These are phyloP conservation scores for Penicillium goetzii DNA, from an alignment of 495 filamentous ascomycete genomes.

Conservation along the genomic window DNA sequence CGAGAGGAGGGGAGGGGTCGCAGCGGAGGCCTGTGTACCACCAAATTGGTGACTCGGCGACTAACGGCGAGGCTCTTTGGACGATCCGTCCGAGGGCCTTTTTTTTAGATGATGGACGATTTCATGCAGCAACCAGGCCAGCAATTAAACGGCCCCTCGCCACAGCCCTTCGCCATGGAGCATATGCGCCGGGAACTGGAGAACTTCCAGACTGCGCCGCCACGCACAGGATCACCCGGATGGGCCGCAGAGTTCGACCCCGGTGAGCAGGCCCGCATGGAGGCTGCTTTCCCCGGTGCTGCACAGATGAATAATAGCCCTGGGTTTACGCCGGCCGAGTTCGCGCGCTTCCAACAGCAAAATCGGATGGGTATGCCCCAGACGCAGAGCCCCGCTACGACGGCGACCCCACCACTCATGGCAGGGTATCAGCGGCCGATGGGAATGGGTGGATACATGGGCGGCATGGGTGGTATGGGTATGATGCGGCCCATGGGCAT, in stretches of 20 bases:
- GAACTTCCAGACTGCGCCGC: conserved; percentile 59
- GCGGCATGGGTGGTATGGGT: conserved; percentile 59
- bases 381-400: conserved; percentile 57
- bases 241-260: conserved; percentile 74
- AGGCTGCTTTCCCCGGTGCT: conserved; percentile 70
- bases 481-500: conserved; percentile 55
- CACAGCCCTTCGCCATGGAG: conserved; percentile 70
- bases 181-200: conserved; percentile 68
- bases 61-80: conserved; percentile 27
- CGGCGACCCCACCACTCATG: conserved; percentile 51
- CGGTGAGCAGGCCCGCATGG: conserved; percentile 75
- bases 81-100: not conserved
- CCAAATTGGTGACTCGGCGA: not conserved
- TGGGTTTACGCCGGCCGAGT: conserved; percentile 83
- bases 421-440: conserved; percentile 64
- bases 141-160: conserved; percentile 51
- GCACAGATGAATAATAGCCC: conserved; percentile 51
- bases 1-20: conserved; percentile 6
- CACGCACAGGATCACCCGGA: conserved; percentile 59
- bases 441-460: conserved; percentile 54
- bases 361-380: conserved; percentile 57
- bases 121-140: conserved; percentile 78
- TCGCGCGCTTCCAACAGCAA: conserved; percentile 81
- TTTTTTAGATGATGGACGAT: conserved; percentile 80
- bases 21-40: conserved; percentile 6